A percentile compares a stretch with the other conserved stretches of the same genome.
Evolutionary conservation across 352 stramenopile genomes (phyloP).

Genomic region (Achlya hypogyna): DNA sequence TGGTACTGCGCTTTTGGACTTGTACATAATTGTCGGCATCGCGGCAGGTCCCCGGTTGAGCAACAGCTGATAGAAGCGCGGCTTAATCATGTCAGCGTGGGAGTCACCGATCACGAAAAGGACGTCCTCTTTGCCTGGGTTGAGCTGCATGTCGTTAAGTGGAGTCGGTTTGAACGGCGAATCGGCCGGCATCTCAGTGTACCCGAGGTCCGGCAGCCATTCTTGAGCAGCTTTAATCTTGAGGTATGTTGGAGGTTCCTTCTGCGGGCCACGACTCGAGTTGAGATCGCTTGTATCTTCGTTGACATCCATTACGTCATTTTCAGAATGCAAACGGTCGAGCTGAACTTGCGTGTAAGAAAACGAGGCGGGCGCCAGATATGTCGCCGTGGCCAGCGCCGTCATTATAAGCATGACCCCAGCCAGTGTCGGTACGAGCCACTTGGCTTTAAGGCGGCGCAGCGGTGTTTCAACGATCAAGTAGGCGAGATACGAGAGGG

Average conservation of each 20-base stretch:
- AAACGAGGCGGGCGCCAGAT: background rate
- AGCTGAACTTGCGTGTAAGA: too few species aligned
- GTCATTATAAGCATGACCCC: background rate
- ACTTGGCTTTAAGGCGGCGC: conserved; percentile 2
- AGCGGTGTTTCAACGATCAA: conserved; percentile 10
- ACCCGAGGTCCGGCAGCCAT: background rate
- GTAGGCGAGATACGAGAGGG: too few species aligned
- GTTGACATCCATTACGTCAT: too few species aligned
- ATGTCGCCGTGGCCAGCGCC: background rate
- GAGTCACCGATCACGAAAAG: conserved; percentile 15
- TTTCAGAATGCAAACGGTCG: too few species aligned
- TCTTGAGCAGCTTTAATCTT: background rate
- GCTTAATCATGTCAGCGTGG: background rate
- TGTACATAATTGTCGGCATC: conserved; percentile 16
- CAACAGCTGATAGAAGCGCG: conserved; percentile 5
- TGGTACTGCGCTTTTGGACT: background rate
- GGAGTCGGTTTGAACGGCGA: background rate
- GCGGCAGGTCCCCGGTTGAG: background rate
- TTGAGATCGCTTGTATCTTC: too few species aligned
- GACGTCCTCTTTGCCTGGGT: background rate
- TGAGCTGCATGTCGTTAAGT: conserved; percentile 8
- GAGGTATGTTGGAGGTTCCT: background rate
- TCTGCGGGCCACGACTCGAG: too few species aligned
- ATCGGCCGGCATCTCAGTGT: too few species aligned
- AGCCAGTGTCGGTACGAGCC: background rate